Conservation (phyloP, 1,139 yeast genomes). For the Protomyces macrosporus region DNA sequence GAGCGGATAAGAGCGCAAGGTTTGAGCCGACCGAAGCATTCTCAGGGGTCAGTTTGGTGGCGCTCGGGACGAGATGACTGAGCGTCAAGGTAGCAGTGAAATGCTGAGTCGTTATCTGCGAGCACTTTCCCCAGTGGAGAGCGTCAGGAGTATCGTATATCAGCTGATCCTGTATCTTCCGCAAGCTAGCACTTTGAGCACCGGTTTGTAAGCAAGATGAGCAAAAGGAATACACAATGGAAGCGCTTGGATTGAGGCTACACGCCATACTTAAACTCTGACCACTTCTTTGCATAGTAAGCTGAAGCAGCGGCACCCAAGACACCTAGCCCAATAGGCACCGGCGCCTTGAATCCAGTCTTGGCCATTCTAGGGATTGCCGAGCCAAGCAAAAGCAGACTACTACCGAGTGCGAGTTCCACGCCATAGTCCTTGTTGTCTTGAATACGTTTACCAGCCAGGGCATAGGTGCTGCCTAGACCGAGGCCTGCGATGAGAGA, state of each 20-base stretch:
- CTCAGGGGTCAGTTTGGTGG: too few relatives aligned
- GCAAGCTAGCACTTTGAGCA: too few relatives aligned
- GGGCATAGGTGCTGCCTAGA: slow-evolving; percentile 63
- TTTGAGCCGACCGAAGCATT: too few relatives aligned
- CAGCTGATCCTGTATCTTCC: too few relatives aligned
- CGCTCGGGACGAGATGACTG: too few relatives aligned
- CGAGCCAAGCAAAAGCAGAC: slow-evolving; percentile 59
- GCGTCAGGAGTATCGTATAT: too few relatives aligned
- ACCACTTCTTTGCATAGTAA: slow-evolving; percentile 68
- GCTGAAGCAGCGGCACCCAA: slow-evolving; percentile 62
- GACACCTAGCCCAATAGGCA: slow-evolving; percentile 61
- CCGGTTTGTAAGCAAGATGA: too few relatives aligned
- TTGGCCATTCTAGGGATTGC: slow-evolving; percentile 58
- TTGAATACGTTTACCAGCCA: slow-evolving; percentile 61
- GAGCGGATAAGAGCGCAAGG: too few relatives aligned
- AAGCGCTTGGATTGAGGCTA: background rate
- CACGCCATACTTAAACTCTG: slow-evolving; percentile 50
- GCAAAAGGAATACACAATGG: background rate
- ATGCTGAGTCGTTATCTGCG: too few relatives aligned
- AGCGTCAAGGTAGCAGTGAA: too few relatives aligned
- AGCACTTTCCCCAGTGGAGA: too few relatives aligned
- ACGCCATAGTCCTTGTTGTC: slow-evolving; percentile 74
- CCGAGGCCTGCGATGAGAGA: slow-evolving; percentile 74
- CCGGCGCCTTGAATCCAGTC: slow-evolving; percentile 59
- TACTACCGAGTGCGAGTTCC: slow-evolving; percentile 70